Percentiles rank a stretch among this genome's conserved stretches.
Conservation (phyloP, 75 land plant genomes). For the Adiantum capillusveneris region DNA sequence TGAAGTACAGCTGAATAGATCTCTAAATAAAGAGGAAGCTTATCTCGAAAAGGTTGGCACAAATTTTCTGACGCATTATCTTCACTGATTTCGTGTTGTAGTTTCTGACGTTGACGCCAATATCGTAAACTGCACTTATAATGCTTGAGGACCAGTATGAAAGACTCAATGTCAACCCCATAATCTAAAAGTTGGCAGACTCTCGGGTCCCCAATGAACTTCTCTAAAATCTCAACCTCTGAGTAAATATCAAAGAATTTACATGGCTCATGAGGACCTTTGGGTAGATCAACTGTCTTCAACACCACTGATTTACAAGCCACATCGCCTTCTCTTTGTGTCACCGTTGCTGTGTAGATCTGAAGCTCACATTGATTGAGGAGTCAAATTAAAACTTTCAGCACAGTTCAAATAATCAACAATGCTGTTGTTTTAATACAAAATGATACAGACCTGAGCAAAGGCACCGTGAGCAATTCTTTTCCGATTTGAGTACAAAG, state of each 20-base stretch:
- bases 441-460: conserved; percentile 24
- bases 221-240: conserved; percentile 32
- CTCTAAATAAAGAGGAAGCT: conserved; percentile 29
- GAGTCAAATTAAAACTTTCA: neutral
- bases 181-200: conserved; percentile 36
- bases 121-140: conserved; percentile 35
- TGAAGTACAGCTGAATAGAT: conserved; percentile 34
- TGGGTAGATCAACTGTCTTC: conserved; percentile 27
- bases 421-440: no score
- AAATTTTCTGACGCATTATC: neutral
- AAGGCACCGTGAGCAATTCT: conserved; percentile 41
- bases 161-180: conserved; percentile 23
- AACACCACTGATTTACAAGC: conserved; percentile 4
- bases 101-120: conserved; percentile 20
- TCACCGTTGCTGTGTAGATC: conserved; percentile 27
- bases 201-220: conserved; percentile 19
- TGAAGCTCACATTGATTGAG: neutral
- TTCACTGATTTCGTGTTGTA: neutral
- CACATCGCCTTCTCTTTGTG: conserved; percentile 6
- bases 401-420: neutral
- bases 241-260: conserved; percentile 34
- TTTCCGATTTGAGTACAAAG: conserved; percentile 17
- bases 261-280: conserved; percentile 37
- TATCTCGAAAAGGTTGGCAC: conserved; percentile 5
- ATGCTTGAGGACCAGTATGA: conserved; percentile 35